Evolutionary conservation across 805 yeast genomes (phyloP), one percentile per base, ranked within the genome.

Genomic region (Hanseniaspora osmophila): DNA sequence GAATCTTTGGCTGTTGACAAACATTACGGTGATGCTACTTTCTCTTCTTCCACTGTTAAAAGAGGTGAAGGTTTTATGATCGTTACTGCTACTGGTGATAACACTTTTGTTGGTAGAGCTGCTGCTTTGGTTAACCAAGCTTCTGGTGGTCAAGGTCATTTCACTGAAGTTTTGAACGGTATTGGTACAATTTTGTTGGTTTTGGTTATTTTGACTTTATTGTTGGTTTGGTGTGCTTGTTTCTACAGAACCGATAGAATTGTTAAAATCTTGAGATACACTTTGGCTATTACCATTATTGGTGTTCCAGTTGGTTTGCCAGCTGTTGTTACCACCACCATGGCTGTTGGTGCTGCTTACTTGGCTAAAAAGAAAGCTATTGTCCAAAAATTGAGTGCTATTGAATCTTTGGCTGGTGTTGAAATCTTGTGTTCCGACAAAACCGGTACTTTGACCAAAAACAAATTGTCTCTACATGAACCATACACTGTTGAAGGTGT

Each of bases 331-430:
- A 87, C 96, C 75, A 87, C 95, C 61, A 87, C 96, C 67, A 86
- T 87, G 96, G 96, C 96, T 69, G 96, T 88, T 70, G 96, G 96
- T 80, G 96, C 96, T 68, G 95, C 96, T 65, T 85, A 87, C 82
- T 75, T 87, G 64, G 96, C 96, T 61, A 84, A 86, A 78, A 87
- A 86, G 72, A 85, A 85, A 72, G 96, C 96, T 58, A 87, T 87
- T 75, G 96, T 87, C 61, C 96, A 87, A 72, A 87, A 87, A 68
- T 76, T 87, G 63, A 84, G 95, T 67, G 96, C 96, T 56, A 87
- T 87, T 72, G 96, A 87, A 73, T 87, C 95, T 52, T 74, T 87
- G 59, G 96, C 95, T 55, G 95, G 95, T 80, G 96, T 87, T 63
- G 95, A 88, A 73, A 85, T 87, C 70, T 77, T 87, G 68, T 87